Percentiles rank a stretch among this genome's conserved stretches.
Evolutionary conservation across 2,329 filamentous ascomycete species (phyloP).

Genomic region (Exophiala oligosperma): DNA sequence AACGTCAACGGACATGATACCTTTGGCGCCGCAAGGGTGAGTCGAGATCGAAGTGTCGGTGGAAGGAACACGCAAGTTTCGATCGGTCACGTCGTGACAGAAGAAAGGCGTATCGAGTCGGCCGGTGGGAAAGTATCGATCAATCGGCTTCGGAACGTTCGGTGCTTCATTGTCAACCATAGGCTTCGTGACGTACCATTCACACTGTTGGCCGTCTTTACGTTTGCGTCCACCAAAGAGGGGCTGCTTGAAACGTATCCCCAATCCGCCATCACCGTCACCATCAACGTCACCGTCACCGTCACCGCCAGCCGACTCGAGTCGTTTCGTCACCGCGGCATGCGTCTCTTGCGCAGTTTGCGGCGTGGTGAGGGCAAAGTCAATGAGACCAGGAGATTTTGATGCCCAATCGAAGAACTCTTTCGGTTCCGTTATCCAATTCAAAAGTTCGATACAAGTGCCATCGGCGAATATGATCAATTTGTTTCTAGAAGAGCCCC

Average conservation of each 20-base stretch:
- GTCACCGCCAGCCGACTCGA: conserved; percentile 13
- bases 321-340: conserved; percentile 14
- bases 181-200: conserved; percentile 26
- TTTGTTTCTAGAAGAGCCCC: conserved; percentile 29
- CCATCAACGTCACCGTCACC: not conserved
- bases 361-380: conserved; percentile 29
- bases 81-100: conserved; percentile 30
- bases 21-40: conserved; percentile 26
- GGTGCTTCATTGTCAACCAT: conserved; percentile 12
- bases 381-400: conserved; percentile 29
- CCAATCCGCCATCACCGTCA: conserved; percentile 19
- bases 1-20: conserved; percentile 25
- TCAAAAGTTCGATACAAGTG: conserved; percentile 31
- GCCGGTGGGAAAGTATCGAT: conserved; percentile 16
- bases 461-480: conserved; percentile 32
- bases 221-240: conserved; percentile 24
- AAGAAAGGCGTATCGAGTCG: conserved; percentile 29
- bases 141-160: conserved; percentile 11
- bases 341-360: conserved; percentile 23
- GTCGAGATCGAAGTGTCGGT: conserved; percentile 16
- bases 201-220: conserved; percentile 26
- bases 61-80: conserved; percentile 32
- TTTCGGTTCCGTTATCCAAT: conserved; percentile 26
- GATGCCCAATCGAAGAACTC: conserved; percentile 28
- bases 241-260: conserved; percentile 22